These are phyloP conservation scores for Brasenia schreberi DNA, from an alignment of 164 flowering plant genomes.

Conservation along the genomic window DNA sequence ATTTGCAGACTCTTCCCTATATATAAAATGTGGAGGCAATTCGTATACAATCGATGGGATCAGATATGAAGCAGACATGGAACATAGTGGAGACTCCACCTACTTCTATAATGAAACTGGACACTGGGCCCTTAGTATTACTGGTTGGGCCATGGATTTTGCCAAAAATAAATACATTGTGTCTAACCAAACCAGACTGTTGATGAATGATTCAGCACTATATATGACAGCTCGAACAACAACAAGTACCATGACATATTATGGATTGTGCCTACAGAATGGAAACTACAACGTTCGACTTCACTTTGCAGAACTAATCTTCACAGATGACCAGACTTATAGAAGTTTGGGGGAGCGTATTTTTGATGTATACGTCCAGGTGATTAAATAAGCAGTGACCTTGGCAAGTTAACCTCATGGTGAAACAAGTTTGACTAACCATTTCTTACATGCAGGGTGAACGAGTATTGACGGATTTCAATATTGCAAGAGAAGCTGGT, in stretches of 20 bases:
- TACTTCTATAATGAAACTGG: slow-evolving; percentile 9
- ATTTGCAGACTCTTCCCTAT: too few relatives aligned
- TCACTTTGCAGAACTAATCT: slow-evolving; percentile 80
- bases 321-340: slow-evolving; percentile 28
- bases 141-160: slow-evolving; percentile 3
- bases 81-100: slow-evolving; percentile 37
- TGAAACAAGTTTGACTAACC: background rate
- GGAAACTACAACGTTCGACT: slow-evolving; percentile 69
- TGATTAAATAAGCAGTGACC: slow-evolving; percentile 5
- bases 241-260: slow-evolving; percentile 68
- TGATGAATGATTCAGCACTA: slow-evolving; percentile 12
- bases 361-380: slow-evolving; percentile 78
- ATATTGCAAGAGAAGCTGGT: slow-evolving; percentile 43
- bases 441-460: slow-evolving; percentile 19
- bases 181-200: slow-evolving; percentile 10
- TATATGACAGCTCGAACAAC: slow-evolving; percentile 54
- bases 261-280: slow-evolving; percentile 56
- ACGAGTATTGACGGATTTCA: slow-evolving; percentile 29
- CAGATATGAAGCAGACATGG: slow-evolving; percentile 41
- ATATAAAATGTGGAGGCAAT: slow-evolving; percentile 74
- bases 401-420: background rate
- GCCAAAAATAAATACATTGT: background rate
- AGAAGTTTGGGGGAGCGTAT: slow-evolving; percentile 51
- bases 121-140: slow-evolving; percentile 7
- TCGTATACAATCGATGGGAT: slow-evolving; percentile 18